Evolutionary conservation across 371 early-diverging fungal species (phyloP).

Genomic region (Apophysomyces variabilis): DNA sequence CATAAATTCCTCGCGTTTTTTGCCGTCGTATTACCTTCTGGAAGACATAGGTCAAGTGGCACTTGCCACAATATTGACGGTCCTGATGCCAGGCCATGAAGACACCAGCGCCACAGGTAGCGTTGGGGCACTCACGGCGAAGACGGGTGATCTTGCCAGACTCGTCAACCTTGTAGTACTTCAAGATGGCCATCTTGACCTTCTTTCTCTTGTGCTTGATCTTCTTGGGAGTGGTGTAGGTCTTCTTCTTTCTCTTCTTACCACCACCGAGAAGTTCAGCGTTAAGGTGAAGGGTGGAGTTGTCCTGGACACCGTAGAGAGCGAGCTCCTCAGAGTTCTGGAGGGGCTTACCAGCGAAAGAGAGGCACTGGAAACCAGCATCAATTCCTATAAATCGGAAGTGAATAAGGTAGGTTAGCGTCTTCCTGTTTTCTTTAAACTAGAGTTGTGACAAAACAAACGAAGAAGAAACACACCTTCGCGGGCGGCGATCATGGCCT

Average conservation of each 20-base stretch:
- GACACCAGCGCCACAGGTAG: conserved; percentile 97
- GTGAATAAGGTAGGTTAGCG: not conserved
- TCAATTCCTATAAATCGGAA: conserved; percentile 69
- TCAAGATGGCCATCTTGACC: conserved; percentile 96
- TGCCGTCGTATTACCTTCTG: conserved; percentile 34
- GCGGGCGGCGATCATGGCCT: conserved; percentile 90
- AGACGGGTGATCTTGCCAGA: conserved; percentile 98
- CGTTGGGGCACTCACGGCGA: conserved; percentile 95
- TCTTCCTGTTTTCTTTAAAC: too few species aligned
- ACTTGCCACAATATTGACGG: conserved; percentile 94
- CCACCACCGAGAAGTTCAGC: conserved; percentile 85
- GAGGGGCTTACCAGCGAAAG: conserved; percentile 94
- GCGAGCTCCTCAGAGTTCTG: conserved; percentile 79
- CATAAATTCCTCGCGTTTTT: not conserved
- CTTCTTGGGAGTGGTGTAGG: conserved; percentile 99
- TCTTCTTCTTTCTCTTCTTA: conserved; percentile 99
- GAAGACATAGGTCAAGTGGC: conserved; percentile 64
- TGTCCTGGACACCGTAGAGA: conserved; percentile 87
- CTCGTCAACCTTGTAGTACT: conserved; percentile 98
- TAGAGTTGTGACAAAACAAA: not conserved
- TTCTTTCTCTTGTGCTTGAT: conserved; percentile 98
- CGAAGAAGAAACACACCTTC: conserved; percentile 62
- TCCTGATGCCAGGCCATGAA: conserved; percentile 98
- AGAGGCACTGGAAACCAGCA: conserved; percentile 91
- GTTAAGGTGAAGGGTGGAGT: conserved; percentile 89